Conservation (phyloP, 164 flowering plant species). For the Macadamia tetraphylla region DNA sequence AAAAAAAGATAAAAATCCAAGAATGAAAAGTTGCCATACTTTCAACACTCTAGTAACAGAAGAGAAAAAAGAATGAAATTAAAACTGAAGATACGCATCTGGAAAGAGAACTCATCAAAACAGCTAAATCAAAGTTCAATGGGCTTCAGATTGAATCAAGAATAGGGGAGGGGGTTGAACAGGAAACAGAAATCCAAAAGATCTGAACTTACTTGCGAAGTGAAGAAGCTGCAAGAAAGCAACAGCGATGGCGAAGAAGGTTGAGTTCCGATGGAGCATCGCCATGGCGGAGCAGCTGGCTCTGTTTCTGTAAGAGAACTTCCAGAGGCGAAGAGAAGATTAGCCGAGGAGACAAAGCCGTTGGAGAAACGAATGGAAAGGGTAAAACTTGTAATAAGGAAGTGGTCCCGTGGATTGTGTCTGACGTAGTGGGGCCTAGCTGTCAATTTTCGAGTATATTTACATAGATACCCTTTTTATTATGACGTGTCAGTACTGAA, state of each 20-base stretch:
- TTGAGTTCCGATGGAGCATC: neutral
- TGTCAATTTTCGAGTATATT: too few species aligned
- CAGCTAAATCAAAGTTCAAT: neutral
- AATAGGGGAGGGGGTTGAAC: too few species aligned
- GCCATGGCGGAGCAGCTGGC: constrained; percentile 14
- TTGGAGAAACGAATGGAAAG: neutral
- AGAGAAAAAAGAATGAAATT: neutral
- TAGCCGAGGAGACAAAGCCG: neutral
- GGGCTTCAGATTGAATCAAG: too few species aligned
- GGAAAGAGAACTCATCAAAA: neutral
- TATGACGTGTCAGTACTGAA: too few species aligned
- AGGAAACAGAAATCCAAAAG: too few species aligned
- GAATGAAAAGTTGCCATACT: too few species aligned
- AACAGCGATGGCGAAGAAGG: constrained; percentile 1
- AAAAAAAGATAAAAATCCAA: too few species aligned
- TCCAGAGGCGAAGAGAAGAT: neutral
- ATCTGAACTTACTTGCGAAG: constrained; percentile 16
- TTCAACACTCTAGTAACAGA: too few species aligned
- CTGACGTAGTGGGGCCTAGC: too few species aligned
- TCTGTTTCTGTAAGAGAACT: neutral
- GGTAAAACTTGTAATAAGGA: neutral
- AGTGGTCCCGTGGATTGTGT: neutral
- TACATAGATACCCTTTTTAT: too few species aligned
- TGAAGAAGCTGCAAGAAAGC: constrained; percentile 11
- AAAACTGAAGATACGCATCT: neutral